phyloP scores from a whole-genome alignment of 495 filamentous ascomycete genomes.

The Patellaria atrata region DNA sequence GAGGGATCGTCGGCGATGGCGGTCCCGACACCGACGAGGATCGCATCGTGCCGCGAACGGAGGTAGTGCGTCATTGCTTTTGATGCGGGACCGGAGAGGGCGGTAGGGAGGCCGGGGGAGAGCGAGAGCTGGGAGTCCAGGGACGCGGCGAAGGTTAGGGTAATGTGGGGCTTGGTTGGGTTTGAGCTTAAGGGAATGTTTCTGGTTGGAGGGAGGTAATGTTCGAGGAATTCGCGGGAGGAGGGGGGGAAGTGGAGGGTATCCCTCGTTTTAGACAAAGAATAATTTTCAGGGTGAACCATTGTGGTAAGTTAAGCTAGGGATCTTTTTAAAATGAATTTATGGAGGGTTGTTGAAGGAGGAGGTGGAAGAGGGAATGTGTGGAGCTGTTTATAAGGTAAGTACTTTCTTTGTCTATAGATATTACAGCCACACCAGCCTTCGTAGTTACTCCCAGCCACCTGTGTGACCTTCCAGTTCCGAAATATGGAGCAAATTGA shows the following conservation, averaged over 20 bases:
- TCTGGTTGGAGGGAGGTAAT: slow-evolving; percentile 10
- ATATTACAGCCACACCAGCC: too few species aligned
- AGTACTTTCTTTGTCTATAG: too few species aligned
- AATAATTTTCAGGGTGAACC: too few species aligned
- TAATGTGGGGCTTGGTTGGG: slow-evolving; percentile 31
- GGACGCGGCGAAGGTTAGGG: slow-evolving; percentile 80
- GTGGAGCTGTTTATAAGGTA: too few species aligned
- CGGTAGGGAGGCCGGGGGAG: slow-evolving; percentile 57
- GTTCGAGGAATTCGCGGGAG: neutral
- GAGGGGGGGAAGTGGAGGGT: slow-evolving; percentile 1
- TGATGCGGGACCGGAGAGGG: slow-evolving; percentile 62
- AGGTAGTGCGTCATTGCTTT: slow-evolving; percentile 90
- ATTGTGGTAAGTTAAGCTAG: too few species aligned
- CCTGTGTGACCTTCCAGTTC: too few species aligned
- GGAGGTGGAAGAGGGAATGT: too few species aligned
- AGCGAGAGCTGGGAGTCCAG: slow-evolving; percentile 70
- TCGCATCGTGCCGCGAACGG: slow-evolving; percentile 66
- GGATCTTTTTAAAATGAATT: too few species aligned
- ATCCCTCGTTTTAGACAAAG: too few species aligned
- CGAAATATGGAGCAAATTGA: too few species aligned
- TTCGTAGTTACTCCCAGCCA: too few species aligned
- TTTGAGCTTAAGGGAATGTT: neutral
- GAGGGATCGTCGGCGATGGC: slow-evolving; percentile 72
- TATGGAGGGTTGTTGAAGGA: too few species aligned
- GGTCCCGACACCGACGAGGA: slow-evolving; percentile 72